Percentiles rank a stretch among this genome's conserved stretches.
Evolutionary conservation across 305 asterid species (phyloP).

Genomic region (Solanum hybrid): DNA sequence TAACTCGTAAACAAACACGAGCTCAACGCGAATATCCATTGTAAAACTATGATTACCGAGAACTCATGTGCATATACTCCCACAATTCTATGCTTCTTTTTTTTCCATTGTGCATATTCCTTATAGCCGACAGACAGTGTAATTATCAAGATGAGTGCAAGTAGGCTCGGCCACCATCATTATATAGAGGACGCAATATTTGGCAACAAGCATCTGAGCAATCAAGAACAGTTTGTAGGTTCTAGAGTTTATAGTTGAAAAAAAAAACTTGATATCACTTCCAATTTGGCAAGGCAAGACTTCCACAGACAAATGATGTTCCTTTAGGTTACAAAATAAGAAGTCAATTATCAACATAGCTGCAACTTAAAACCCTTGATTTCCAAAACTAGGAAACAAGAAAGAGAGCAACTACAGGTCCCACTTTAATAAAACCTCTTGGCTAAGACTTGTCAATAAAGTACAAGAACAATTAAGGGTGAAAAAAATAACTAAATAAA

Average conservation of each 20-base stretch:
- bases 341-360: background rate
- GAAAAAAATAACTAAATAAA: background rate
- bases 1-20: background rate
- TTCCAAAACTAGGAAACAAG: background rate
- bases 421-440: background rate
- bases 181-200: background rate
- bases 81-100: background rate
- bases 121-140: background rate
- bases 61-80: background rate
- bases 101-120: background rate
- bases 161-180: background rate
- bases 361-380: background rate
- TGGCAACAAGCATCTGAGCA: background rate
- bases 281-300: background rate
- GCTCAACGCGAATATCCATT: background rate
- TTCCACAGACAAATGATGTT: background rate
- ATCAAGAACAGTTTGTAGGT: background rate
- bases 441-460: background rate
- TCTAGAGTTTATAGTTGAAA: background rate
- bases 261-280: background rate
- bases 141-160: background rate
- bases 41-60: background rate
- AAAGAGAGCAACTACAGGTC: background rate
- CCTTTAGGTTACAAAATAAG: background rate
- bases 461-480: background rate